Evolutionary conservation across 108 stramenopile genomes (phyloP).

Genomic region (Cyclotella distinguenda): DNA sequence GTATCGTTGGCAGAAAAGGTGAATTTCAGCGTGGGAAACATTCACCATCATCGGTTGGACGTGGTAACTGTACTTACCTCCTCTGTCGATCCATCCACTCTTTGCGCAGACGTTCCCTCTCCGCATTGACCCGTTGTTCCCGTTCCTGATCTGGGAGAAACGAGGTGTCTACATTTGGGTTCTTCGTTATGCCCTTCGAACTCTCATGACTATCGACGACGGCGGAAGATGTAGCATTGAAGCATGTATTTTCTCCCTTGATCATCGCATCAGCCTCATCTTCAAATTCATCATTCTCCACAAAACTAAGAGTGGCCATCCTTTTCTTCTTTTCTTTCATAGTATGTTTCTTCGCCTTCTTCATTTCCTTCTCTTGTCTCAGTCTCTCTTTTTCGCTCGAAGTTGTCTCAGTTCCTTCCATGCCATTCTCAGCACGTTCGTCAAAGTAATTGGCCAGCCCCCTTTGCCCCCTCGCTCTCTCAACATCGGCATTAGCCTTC

Average conservation of each 20-base stretch:
- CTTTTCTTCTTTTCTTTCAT: slow-evolving; percentile 70
- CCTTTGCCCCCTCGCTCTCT: slow-evolving; percentile 30
- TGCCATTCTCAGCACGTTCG: not conserved
- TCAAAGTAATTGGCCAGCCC: slow-evolving; percentile 10
- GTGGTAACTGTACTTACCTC: too few species aligned
- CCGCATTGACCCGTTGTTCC: slow-evolving; percentile 57
- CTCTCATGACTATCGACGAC: too few species aligned
- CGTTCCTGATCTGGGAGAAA: slow-evolving; percentile 90
- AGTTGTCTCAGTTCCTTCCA: not conserved
- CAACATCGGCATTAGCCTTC: slow-evolving; percentile 46
- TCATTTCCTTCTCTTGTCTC: slow-evolving; percentile 28
- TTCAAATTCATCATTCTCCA: slow-evolving; percentile 53
- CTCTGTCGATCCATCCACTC: slow-evolving; percentile 88
- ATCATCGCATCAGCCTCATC: slow-evolving; percentile 3
- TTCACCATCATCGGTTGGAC: too few species aligned
- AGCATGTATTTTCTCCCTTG: not conserved
- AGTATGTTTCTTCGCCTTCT: slow-evolving; percentile 54
- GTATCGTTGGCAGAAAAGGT: too few species aligned
- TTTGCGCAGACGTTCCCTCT: slow-evolving; percentile 67
- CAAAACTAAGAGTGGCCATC: slow-evolving; percentile 70
- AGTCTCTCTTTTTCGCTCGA: slow-evolving; percentile 43
- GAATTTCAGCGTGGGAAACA: too few species aligned
- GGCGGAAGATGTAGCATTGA: too few species aligned
- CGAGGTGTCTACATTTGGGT: slow-evolving; percentile 91
- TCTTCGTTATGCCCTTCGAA: slow-evolving; percentile 58